A percentile compares a stretch with the other conserved stretches of the same genome.
Evolutionary conservation across 1,284 basidiomycete species (phyloP).

Genomic region (Bondarzewia mesenterica): DNA sequence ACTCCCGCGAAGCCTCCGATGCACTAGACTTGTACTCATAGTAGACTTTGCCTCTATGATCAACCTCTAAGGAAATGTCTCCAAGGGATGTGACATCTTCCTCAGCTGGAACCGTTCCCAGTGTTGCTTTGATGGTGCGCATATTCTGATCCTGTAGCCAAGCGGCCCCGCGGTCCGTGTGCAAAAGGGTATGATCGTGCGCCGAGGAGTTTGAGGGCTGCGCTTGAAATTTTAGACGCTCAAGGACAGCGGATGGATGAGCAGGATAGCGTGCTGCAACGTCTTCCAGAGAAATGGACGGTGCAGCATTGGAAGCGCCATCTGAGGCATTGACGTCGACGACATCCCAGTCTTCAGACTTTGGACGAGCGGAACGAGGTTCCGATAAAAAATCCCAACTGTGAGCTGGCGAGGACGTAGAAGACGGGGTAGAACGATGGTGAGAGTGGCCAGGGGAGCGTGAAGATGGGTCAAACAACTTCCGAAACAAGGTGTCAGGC

Average conservation of each 20-base stretch:
- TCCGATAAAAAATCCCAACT: background rate
- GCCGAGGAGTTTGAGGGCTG: constrained; percentile 35
- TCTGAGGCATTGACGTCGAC: background rate
- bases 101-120: constrained; percentile 52
- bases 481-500: constrained; percentile 8
- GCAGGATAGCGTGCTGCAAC: constrained; percentile 31
- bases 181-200: constrained; percentile 33
- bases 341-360: background rate
- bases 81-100: constrained; percentile 38
- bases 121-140: constrained; percentile 47
- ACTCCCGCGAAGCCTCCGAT: constrained; percentile 29
- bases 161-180: constrained; percentile 59
- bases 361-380: background rate
- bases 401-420: constrained; percentile 1
- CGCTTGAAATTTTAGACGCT: constrained; percentile 46
- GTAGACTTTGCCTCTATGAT: constrained; percentile 62
- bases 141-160: constrained; percentile 82
- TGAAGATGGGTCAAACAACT: constrained; percentile 5
- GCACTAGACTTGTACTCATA: constrained; percentile 15
- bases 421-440: background rate
- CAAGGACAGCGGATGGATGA: constrained; percentile 47
- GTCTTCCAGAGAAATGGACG: constrained; percentile 14
- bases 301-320: background rate
- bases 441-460: constrained; percentile 4
- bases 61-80: constrained; percentile 51